A percentile compares a stretch with the other conserved stretches of the same genome.
These are phyloP conservation scores for Colletotrichum trifolii DNA, from an alignment of 2,329 filamentous ascomycete species.

Conservation along the genomic window DNA sequence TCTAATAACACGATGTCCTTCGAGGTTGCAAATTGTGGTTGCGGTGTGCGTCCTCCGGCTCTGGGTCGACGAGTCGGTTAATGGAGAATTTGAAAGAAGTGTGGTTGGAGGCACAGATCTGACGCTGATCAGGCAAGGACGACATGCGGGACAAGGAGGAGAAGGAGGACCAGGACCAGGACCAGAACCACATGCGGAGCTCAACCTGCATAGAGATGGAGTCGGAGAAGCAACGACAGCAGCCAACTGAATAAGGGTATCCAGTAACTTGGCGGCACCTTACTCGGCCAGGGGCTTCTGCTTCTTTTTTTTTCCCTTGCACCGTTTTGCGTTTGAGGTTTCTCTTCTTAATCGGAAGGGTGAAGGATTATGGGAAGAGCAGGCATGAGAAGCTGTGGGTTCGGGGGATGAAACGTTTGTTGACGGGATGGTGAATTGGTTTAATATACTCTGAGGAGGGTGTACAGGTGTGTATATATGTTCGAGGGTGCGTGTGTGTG, in stretches of 20 bases:
- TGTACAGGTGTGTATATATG: constrained; percentile 7
- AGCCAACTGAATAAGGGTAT: constrained; percentile 31
- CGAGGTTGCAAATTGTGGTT: constrained; percentile 17
- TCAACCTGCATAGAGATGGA: constrained; percentile 33
- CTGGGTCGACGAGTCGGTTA: constrained; percentile 20
- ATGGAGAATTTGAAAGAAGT: constrained; percentile 30
- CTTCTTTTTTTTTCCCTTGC: too few species aligned
- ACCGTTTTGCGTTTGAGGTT: too few species aligned
- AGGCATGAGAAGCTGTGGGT: constrained; percentile 1
- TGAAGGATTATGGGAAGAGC: not conserved
- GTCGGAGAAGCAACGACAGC: constrained; percentile 32
- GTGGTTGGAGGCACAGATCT: constrained; percentile 25
- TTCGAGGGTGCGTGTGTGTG: not conserved
- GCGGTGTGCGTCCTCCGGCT: constrained; percentile 23
- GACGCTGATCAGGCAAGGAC: constrained; percentile 36
- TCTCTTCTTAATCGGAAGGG: too few species aligned
- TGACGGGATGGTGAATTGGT: constrained; percentile 22
- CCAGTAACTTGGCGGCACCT: not conserved
- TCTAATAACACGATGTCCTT: constrained; percentile 35
- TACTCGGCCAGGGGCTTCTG: constrained; percentile 11
- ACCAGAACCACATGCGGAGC: constrained; percentile 35
- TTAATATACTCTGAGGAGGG: constrained; percentile 32
- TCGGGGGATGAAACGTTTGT: not conserved
- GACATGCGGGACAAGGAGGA: constrained; percentile 35
- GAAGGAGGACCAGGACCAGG: constrained; percentile 30